Percentiles rank a stretch among this genome's conserved stretches.
These are phyloP conservation scores for Tolypocladium paradoxum DNA, from an alignment of 2,329 filamentous ascomycete species.

Conservation along the genomic window DNA sequence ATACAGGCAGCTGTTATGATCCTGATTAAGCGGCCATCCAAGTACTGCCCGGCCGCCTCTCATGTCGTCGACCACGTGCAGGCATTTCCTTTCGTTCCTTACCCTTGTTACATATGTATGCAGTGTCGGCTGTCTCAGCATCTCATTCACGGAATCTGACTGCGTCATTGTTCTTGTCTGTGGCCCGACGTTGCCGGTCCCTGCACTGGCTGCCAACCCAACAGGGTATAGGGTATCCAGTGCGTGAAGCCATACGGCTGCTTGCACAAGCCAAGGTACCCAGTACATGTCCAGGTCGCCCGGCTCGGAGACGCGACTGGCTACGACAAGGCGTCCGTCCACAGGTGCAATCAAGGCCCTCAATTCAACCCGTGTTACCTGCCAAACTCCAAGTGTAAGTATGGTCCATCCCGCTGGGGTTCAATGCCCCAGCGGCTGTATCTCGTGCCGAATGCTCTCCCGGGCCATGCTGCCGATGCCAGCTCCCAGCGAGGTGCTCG, in stretches of 20 bases:
- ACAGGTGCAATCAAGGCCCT: background rate
- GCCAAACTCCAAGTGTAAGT: conserved; percentile 8
- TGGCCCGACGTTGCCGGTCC: background rate
- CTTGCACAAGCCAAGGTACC: no score
- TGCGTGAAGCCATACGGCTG: no score
- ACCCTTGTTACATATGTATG: background rate
- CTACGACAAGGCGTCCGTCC: no score
- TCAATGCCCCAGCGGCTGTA: background rate
- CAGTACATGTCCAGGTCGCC: no score
- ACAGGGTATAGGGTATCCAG: no score
- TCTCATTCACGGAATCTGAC: background rate
- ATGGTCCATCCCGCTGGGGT: background rate
- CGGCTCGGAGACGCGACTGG: no score
- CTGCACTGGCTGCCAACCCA: no score
- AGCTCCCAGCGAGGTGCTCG: background rate
- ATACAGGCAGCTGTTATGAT: no score
- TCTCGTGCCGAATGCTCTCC: background rate
- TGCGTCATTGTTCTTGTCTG: background rate
- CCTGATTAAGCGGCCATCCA: background rate
- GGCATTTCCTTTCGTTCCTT: no score
- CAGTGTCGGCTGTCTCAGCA: background rate
- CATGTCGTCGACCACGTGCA: background rate
- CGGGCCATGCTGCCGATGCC: background rate
- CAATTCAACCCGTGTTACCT: conserved; percentile 1
- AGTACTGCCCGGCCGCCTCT: no score